These are phyloP conservation scores for Quercus tomentella DNA, from an alignment of 331 rosid genomes.

Conservation along the genomic window DNA sequence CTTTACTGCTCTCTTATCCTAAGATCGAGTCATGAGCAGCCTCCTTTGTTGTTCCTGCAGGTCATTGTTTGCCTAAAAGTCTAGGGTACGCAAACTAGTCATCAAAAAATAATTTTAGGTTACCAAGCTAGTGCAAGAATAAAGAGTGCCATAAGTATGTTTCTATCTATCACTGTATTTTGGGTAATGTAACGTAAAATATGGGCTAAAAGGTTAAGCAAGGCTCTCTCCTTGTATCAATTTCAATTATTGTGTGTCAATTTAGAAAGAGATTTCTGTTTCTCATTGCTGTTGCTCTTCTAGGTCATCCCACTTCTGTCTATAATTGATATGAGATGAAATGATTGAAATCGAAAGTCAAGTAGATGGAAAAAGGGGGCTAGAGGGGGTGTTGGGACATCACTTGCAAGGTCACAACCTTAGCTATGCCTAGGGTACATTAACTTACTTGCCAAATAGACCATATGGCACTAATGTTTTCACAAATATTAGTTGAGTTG, in stretches of 20 bases:
- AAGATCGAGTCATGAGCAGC: not conserved
- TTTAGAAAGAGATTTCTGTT: no score
- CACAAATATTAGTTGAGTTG: not conserved
- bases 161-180: not conserved
- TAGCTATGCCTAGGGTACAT: not conserved
- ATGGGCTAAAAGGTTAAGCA: not conserved
- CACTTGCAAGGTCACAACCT: not conserved
- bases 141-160: not conserved
- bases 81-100: not conserved
- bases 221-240: not conserved
- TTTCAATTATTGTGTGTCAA: no score
- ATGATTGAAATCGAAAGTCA: not conserved
- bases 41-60: not conserved
- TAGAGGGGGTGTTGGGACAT: not conserved
- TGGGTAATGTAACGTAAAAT: not conserved
- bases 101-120: no score
- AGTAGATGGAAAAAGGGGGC: not conserved
- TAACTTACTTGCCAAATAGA: not conserved
- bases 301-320: not conserved
- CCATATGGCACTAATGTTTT: not conserved
- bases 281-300: not conserved
- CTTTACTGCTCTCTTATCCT: not conserved
- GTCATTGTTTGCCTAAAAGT: not conserved
- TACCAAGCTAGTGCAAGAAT: not conserved
- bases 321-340: not conserved